Evolutionary conservation across 73 alveolate species (phyloP).

Genomic region (Stentor roeselii): DNA sequence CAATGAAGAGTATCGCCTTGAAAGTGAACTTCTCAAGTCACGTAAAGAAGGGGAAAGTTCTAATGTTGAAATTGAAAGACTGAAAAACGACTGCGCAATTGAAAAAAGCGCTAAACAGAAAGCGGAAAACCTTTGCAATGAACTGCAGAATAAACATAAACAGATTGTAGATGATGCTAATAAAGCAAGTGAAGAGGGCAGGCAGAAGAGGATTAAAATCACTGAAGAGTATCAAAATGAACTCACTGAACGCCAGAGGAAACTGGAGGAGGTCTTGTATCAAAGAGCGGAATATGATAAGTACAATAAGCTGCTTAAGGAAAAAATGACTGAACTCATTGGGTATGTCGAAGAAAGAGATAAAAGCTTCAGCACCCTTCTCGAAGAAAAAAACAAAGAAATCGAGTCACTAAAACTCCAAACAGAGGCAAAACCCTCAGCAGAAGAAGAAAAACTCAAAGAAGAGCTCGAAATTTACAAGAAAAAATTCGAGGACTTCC

Average conservation of each 20-base stretch:
- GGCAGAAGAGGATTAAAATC: not conserved
- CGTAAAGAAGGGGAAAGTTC: not conserved
- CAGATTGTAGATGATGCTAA: conserved; percentile 7
- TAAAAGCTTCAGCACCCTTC: not conserved
- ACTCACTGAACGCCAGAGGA: not conserved
- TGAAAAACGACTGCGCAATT: not conserved
- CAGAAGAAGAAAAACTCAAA: not conserved
- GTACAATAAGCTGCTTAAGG: not conserved
- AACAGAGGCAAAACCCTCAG: not conserved
- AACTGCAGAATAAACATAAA: not conserved
- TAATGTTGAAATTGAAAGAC: not conserved
- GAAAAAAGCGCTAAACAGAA: not conserved
- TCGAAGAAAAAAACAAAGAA: not conserved
- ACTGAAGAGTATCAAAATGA: not conserved
- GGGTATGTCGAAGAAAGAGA: conserved; percentile 13
- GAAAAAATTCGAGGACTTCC: not conserved
- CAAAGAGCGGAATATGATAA: not conserved
- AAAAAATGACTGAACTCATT: not conserved
- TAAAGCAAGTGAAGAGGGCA: not conserved
- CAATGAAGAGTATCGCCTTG: not conserved
- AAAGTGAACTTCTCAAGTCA: not conserved
- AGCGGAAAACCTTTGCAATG: not conserved
- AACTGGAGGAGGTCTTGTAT: not conserved
- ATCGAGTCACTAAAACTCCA: not conserved
- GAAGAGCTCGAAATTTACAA: not conserved